Percentiles rank a stretch among this genome's conserved stretches.
Evolutionary conservation across 2,329 filamentous ascomycete genomes (phyloP).

Genomic region (Fusarium sacchari): DNA sequence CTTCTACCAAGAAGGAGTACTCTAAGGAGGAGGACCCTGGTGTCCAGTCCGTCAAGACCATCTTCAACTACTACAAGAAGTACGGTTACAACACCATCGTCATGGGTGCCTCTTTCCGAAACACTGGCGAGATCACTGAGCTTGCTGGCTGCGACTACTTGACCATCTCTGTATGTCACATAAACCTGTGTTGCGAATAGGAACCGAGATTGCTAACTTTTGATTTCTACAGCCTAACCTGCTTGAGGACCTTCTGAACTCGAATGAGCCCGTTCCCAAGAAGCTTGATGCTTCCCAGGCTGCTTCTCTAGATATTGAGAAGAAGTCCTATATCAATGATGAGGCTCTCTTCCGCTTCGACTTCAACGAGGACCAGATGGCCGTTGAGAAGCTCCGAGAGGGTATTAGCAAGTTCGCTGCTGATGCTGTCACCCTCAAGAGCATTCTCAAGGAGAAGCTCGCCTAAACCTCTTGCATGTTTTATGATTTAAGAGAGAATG

Average conservation of each 20-base stretch:
- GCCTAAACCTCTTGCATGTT: slow-evolving; percentile 48
- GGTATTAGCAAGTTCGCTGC: slow-evolving; percentile 99
- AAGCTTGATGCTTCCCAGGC: slow-evolving; percentile 84
- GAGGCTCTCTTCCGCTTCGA: slow-evolving; percentile 96
- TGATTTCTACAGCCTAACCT: slow-evolving; percentile 75
- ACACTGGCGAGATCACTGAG: slow-evolving; percentile 95
- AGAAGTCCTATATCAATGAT: slow-evolving; percentile 90
- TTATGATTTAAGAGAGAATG: slow-evolving; percentile 18
- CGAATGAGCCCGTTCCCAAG: slow-evolving; percentile 81
- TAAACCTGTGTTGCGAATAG: not conserved
- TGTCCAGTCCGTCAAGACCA: slow-evolving; percentile 90
- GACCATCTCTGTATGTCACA: slow-evolving; percentile 85
- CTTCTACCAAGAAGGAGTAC: slow-evolving; percentile 93
- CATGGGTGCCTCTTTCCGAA: slow-evolving; percentile 99
- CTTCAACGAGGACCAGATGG: slow-evolving; percentile 99
- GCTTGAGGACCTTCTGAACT: slow-evolving; percentile 93
- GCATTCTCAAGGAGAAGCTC: slow-evolving; percentile 89
- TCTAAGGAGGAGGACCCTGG: slow-evolving; percentile 90
- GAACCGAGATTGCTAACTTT: slow-evolving; percentile 28
- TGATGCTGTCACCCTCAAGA: slow-evolving; percentile 93
- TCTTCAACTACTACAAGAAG: slow-evolving; percentile 99
- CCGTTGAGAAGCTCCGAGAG: slow-evolving; percentile 98
- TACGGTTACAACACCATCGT: slow-evolving; percentile 98
- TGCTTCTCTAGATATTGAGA: slow-evolving; percentile 76
- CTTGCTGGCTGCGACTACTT: slow-evolving; percentile 98